These are phyloP conservation scores for Miscanthus lutarioriparius DNA, from an alignment of 176 grass and related monocot species.

Conservation along the genomic window DNA sequence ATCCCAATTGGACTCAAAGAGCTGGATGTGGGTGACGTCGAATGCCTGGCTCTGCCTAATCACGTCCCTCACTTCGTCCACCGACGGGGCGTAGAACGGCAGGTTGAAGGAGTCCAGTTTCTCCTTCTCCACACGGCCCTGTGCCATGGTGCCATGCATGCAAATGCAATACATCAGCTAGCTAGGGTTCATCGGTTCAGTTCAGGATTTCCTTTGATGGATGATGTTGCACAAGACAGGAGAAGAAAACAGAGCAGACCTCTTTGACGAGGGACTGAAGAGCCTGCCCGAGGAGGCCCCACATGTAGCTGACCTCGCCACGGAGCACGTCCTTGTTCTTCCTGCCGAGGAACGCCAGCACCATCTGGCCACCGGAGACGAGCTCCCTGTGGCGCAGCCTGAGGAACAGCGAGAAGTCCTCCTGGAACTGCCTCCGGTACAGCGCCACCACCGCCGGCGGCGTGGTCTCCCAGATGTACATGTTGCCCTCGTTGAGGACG, in stretches of 20 bases:
- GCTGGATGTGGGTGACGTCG: slow-evolving; percentile 35
- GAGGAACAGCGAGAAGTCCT: slow-evolving; percentile 60
- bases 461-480: slow-evolving; percentile 48
- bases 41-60: slow-evolving; percentile 39
- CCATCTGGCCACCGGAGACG: slow-evolving; percentile 30
- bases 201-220: not conserved
- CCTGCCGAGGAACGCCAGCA: slow-evolving; percentile 55
- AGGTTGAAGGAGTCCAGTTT: slow-evolving; percentile 65
- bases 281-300: slow-evolving; percentile 32
- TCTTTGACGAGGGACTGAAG: slow-evolving; percentile 45
- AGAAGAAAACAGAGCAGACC: not conserved
- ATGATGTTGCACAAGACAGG: too few relatives aligned
- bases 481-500: slow-evolving; percentile 42
- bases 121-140: slow-evolving; percentile 56
- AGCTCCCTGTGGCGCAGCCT: slow-evolving; percentile 40
- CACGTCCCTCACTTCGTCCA: slow-evolving; percentile 51
- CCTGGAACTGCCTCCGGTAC: slow-evolving; percentile 39
- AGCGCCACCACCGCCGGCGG: slow-evolving; percentile 30
- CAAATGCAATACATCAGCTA: not conserved
- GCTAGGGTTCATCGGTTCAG: not conserved
- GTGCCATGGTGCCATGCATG: not conserved
- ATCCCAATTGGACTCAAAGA: slow-evolving; percentile 59
- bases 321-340: not conserved
- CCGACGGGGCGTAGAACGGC: slow-evolving; percentile 60
- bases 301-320: slow-evolving; percentile 34